These are phyloP conservation scores for Geranomyces michiganensis DNA, from an alignment of 192 early-diverging fungal genomes.

Conservation along the genomic window DNA sequence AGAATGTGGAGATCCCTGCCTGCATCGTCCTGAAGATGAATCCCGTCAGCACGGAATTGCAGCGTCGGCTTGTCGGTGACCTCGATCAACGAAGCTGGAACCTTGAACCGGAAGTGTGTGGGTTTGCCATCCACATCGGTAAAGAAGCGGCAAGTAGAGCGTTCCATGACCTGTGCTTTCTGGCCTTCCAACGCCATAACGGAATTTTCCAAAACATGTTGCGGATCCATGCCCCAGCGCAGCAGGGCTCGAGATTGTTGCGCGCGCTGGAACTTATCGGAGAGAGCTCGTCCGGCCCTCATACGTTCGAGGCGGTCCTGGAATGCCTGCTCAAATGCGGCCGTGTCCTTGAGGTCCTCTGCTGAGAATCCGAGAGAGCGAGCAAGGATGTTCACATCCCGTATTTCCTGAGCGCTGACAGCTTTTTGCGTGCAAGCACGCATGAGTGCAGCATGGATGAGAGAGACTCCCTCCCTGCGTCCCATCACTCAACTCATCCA, in stretches of 20 bases:
- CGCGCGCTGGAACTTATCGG: background rate
- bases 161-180: background rate
- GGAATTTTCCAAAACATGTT: background rate
- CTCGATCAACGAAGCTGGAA: background rate
- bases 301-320: background rate
- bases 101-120: background rate
- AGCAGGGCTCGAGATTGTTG: background rate
- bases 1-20: constrained; percentile 1
- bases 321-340: background rate
- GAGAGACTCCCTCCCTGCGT: background rate
- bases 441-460: background rate
- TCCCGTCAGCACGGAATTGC: background rate
- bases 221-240: background rate
- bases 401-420: no score
- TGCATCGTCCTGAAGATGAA: constrained; percentile 3
- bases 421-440: no score
- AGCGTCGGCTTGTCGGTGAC: background rate
- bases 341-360: no score
- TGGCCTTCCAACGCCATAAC: constrained; percentile 3
- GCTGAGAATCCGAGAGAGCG: constrained; percentile 8
- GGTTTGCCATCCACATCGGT: background rate
- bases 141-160: background rate
- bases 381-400: background rate
- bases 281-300: background rate
- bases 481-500: background rate